Evolutionary conservation across 1,139 yeast genomes (phyloP).

Genomic region (Yamadazyma songkhlaensis): DNA sequence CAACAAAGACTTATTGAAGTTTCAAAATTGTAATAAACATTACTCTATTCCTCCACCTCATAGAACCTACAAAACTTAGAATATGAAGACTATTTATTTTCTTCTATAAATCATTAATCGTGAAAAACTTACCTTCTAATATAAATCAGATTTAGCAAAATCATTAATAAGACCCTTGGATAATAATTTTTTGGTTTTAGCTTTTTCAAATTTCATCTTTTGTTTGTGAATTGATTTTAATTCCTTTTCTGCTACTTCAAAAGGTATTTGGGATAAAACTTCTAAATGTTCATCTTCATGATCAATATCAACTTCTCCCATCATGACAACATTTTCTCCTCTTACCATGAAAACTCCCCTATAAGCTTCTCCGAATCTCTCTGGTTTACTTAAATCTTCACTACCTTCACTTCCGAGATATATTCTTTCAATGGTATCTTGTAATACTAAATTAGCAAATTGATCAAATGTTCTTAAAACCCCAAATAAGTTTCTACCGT

Average conservation of each 20-base stretch:
- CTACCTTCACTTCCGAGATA: slow-evolving; percentile 42
- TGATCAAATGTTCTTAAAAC: slow-evolving; percentile 94
- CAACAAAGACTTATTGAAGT: slow-evolving; percentile 21
- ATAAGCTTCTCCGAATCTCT: slow-evolving; percentile 66
- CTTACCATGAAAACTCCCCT: slow-evolving; percentile 87
- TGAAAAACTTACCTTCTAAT: slow-evolving; percentile 21
- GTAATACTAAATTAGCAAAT: slow-evolving; percentile 88
- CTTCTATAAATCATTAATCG: slow-evolving; percentile 4
- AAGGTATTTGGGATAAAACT: slow-evolving; percentile 55
- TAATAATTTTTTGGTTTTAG: slow-evolving; percentile 47
- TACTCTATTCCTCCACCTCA: too few species aligned
- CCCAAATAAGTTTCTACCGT: slow-evolving; percentile 87
- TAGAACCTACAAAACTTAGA: too few species aligned
- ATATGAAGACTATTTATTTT: neutral
- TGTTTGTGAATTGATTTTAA: slow-evolving; percentile 36
- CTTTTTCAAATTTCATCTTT: slow-evolving; percentile 43
- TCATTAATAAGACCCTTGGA: slow-evolving; percentile 57
- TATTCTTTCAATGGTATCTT: slow-evolving; percentile 86
- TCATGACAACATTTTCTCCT: slow-evolving; percentile 95
- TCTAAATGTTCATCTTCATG: slow-evolving; percentile 72
- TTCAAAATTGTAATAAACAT: slow-evolving; percentile 29
- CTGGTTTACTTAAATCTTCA: slow-evolving; percentile 28
- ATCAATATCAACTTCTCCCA: slow-evolving; percentile 93
- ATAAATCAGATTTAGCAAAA: slow-evolving; percentile 52
- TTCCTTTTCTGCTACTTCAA: slow-evolving; percentile 54